Base-by-base conservation (phyloP, 495 filamentous ascomycete genomes). In the Xylaria nigripes region DNA sequence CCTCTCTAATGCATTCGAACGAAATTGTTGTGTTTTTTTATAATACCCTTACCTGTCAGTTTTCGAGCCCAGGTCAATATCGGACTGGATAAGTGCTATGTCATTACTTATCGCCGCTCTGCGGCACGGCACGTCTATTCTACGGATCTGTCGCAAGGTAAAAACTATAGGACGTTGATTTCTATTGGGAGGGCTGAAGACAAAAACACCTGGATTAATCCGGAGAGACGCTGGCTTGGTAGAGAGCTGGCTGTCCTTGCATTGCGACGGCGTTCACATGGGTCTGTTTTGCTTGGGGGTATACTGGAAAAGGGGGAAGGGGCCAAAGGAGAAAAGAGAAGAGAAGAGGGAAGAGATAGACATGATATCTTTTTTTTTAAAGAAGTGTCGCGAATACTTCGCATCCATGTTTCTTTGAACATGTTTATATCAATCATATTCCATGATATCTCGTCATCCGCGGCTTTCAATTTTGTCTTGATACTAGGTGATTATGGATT, bases 241-340 rank as follows among this genome's bases (percentile, higher is more conserved):
- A 12, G 36, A 2, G 18, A 34, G 21, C 45, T 30, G 21, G 32
- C 15, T 48, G 19, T 30, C 30, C 55, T 65, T 74, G 70, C 70
- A 75, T 73, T 69, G 71, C 72, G 69, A 62, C 60, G 71, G 72
- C 65, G 69, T 71, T 29, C n/a, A n/a, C n/a, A n/a, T n/a, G n/a
- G 60, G 60, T 44, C 44, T 54, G 19, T 45, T 53, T 53, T 8
- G 24, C 48, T 53, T 29, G 2, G 16, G n/a, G n/a, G n/a, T n/a
- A n/a, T n/a, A n/a, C n/a, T n/a, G n/a, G n/a, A n/a, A n/a, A n/a
- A n/a, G n/a, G n/a, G n/a, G n/a, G 29, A 40, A 40, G 36, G 36
- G 23, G 51, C n/a, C 8, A 9, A 34, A 36, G 13, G 32, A 32
- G n/a, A n/a, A 3, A 40, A 1, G 16, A 29, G 42, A 54, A 54